phyloP scores from a whole-genome alignment of 768 basidiomycete genomes.

The Boletus vinaceobasis region DNA sequence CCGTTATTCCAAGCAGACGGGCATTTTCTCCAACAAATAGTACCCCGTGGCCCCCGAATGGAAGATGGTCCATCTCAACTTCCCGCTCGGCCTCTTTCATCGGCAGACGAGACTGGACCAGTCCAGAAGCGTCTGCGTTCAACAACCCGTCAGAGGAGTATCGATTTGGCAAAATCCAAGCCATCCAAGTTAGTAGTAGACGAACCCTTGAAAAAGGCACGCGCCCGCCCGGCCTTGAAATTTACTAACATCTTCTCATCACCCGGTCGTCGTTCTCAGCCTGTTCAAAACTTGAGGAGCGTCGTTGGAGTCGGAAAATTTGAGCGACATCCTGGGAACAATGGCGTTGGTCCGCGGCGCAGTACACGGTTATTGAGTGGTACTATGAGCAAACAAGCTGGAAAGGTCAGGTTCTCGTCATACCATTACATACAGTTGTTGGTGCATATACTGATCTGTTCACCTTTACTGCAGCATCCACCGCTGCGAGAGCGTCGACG shows the following conservation, averaged over 20 bases:
- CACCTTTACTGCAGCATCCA: constrained; percentile 28
- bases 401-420: constrained; percentile 48
- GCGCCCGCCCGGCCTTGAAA: constrained; percentile 83
- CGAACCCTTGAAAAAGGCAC: constrained; percentile 85
- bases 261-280: constrained; percentile 76
- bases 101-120: constrained; percentile 79
- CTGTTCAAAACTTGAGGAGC: constrained; percentile 61
- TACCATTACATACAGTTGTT: background rate
- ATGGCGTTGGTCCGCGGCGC: constrained; percentile 56
- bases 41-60: constrained; percentile 40
- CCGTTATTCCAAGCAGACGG: constrained; percentile 52
- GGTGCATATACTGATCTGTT: constrained; percentile 12
- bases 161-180: constrained; percentile 50
- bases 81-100: constrained; percentile 67
- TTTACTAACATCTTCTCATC: constrained; percentile 88
- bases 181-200: constrained; percentile 59
- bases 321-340: constrained; percentile 41
- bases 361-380: constrained; percentile 71
- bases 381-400: constrained; percentile 45
- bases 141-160: constrained; percentile 51
- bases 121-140: constrained; percentile 73
- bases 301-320: constrained; percentile 49
- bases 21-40: constrained; percentile 49
- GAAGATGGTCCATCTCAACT: constrained; percentile 48
- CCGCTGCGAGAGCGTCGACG: constrained; percentile 57